Percentiles rank a stretch among this genome's conserved stretches.
These are phyloP conservation scores for Berkeleyomyces rouxiae DNA, from an alignment of 2,329 filamentous ascomycete genomes.

Conservation along the genomic window DNA sequence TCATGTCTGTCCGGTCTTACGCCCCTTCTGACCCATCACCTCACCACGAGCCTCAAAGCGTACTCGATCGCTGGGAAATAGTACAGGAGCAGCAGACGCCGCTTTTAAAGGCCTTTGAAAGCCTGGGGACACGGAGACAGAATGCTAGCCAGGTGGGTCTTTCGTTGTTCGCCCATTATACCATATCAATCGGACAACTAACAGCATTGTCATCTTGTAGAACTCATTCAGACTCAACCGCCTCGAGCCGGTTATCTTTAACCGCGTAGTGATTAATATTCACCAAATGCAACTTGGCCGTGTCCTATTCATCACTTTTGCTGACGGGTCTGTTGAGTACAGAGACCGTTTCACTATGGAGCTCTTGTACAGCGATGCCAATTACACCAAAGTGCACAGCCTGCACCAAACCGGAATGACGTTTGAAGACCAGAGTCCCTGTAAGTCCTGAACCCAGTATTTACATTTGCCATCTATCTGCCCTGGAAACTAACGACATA, in stretches of 20 bases:
- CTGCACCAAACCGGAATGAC: slow-evolving; percentile 64
- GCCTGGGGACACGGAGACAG: slow-evolving; percentile 48
- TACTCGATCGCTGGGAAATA: slow-evolving; percentile 73
- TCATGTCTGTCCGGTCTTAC: slow-evolving; percentile 13
- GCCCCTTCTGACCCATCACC: slow-evolving; percentile 24
- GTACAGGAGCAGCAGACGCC: slow-evolving; percentile 46
- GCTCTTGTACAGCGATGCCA: slow-evolving; percentile 46
- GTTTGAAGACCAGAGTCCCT: slow-evolving; percentile 45
- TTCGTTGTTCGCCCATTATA: neutral
- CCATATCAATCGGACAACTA: slow-evolving; percentile 12
- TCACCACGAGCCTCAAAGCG: slow-evolving; percentile 50
- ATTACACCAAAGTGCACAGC: slow-evolving; percentile 48
- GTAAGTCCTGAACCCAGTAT: slow-evolving; percentile 26
- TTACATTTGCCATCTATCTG: neutral
- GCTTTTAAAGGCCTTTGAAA: slow-evolving; percentile 62
- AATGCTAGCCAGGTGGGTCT: slow-evolving; percentile 2
- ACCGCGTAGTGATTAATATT: slow-evolving; percentile 52
- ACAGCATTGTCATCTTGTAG: slow-evolving; percentile 12
- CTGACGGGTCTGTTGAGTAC: slow-evolving; percentile 68
- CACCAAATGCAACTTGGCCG: slow-evolving; percentile 54
- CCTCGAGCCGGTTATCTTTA: slow-evolving; percentile 47
- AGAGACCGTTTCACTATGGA: slow-evolving; percentile 60
- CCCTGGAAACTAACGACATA: slow-evolving; percentile 15
- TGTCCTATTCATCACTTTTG: slow-evolving; percentile 54
- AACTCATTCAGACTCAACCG: slow-evolving; percentile 35